Evolutionary conservation across 2,329 filamentous ascomycete genomes (phyloP).

Genomic region (Simplicillium aogashimaense): DNA sequence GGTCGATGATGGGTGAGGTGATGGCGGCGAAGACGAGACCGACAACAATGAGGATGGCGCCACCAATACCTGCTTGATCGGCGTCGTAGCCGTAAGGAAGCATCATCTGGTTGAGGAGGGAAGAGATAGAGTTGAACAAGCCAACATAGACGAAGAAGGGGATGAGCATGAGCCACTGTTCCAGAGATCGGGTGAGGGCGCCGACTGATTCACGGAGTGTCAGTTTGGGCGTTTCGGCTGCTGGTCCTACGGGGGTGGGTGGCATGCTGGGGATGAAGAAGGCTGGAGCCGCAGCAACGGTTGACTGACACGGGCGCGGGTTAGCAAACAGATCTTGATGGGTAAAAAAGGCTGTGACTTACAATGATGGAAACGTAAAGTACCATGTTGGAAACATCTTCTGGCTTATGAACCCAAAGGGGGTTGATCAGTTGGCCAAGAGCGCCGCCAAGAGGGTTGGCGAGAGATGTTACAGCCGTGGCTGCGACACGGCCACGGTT

Average conservation of each 20-base stretch:
- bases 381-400: constrained; percentile 69
- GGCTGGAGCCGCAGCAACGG: constrained; percentile 54
- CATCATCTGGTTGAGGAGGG: constrained; percentile 83
- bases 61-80: constrained; percentile 79
- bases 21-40: constrained; percentile 72
- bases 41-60: constrained; percentile 80
- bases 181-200: constrained; percentile 45
- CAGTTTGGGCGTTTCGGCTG: constrained; percentile 49
- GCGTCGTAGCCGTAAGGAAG: constrained; percentile 76
- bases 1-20: constrained; percentile 72
- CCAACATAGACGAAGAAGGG: constrained; percentile 82
- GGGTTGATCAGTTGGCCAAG: constrained; percentile 82
- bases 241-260: constrained; percentile 66
- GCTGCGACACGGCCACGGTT: constrained; percentile 73
- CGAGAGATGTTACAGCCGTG: constrained; percentile 74
- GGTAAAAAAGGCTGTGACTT: not conserved
- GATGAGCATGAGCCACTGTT: constrained; percentile 72
- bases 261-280: constrained; percentile 72
- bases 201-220: constrained; percentile 38
- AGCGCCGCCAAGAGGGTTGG: constrained; percentile 85
- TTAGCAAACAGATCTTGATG: not conserved
- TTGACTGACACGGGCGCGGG: constrained; percentile 16
- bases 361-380: constrained; percentile 71
- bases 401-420: constrained; percentile 54
- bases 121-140: constrained; percentile 87